These are phyloP conservation scores for Avicennia marina DNA, from an alignment of 257 asterid genomes.

Conservation along the genomic window DNA sequence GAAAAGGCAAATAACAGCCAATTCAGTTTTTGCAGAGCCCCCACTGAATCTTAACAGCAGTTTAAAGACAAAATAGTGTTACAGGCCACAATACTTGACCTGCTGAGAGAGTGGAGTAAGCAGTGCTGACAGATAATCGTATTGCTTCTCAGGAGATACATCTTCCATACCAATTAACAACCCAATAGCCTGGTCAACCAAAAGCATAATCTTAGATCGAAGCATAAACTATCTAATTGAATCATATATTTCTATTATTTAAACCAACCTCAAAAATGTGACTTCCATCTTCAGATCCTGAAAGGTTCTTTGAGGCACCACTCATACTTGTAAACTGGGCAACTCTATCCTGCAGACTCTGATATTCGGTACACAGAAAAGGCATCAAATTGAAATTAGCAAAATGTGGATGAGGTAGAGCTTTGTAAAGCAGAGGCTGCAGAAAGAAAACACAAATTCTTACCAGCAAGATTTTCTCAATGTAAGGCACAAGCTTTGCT, in stretches of 20 bases:
- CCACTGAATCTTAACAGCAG: neutral
- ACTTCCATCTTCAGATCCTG: conserved; percentile 85
- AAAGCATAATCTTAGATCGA: conserved; percentile 2
- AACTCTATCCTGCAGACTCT: conserved; percentile 81
- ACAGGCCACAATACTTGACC: conserved; percentile 43
- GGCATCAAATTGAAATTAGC: conserved; percentile 12
- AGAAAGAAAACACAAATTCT: neutral
- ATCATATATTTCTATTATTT: neutral
- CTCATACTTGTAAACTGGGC: conserved; percentile 65
- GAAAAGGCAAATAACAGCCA: neutral
- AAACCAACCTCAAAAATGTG: conserved; percentile 84
- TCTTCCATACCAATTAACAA: conserved; percentile 97
- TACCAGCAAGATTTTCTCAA: conserved; percentile 95
- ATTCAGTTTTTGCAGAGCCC: neutral
- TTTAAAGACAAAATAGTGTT: neutral
- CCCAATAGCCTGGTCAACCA: conserved; percentile 74
- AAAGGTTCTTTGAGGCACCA: conserved; percentile 39
- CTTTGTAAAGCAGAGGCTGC: conserved; percentile 3
- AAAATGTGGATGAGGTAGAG: neutral
- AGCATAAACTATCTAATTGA: conserved; percentile 7
- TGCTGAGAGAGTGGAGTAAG: conserved; percentile 93
- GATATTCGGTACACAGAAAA: conserved; percentile 24
- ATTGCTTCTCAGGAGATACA: conserved; percentile 78
- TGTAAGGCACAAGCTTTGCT: conserved; percentile 80
- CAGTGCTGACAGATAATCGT: conserved; percentile 73